Evolutionary conservation across 2,329 filamentous ascomycete genomes (phyloP), one percentile per base, ranked within the genome.

Genomic region (Verticillium tricorpus): DNA sequence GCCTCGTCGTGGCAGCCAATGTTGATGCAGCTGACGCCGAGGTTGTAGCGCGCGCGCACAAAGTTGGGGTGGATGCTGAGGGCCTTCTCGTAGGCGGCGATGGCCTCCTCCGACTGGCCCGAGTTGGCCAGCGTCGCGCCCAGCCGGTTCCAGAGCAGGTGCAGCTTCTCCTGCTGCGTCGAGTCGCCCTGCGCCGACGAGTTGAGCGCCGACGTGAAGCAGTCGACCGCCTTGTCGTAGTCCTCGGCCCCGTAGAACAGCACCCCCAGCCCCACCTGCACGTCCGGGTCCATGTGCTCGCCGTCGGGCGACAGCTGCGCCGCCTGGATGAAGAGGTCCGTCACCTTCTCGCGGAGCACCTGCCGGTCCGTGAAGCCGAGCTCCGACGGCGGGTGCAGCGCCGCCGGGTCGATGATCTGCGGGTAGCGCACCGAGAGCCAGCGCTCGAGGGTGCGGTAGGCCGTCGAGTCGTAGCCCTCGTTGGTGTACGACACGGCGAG

Each of bases 351-450:
- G 76, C 98, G 95, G 28, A 99, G 85, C 59, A 90, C 81, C 71
- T 95, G 89, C 31, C 94, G 90, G 78, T 98, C 94, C 32, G 93
- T 97, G 79, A 98, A 97, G 68, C 94, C 93, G 69, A 97, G 85
- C 62, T 97, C 92, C n/a, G 87, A 84, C 15, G 89, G 86, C 0
- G 89, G 86, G 22, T 91, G 90, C 17, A 96, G 78, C 39, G 92
- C 84, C 58, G 86, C 84, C 14, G 88, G 89, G 58, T 91, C 79
- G 69, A 93, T 87, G 65, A 99, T 87, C 39, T 87, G 82, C 7
- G 95, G 93, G 76, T 99, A 99, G 77, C 96, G 96, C 70, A 91
- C 87, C n/a, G 92, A 92, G 34, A 99, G 84, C 95, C 95, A 99
- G 67, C 94, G 91, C 78, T 99, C 95, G 15, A 99, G 84, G 11